A percentile compares a stretch with the other conserved stretches of the same genome.
Conservation (phyloP, 768 basidiomycete species). For the Sporobolomyces phaffii region DNA sequence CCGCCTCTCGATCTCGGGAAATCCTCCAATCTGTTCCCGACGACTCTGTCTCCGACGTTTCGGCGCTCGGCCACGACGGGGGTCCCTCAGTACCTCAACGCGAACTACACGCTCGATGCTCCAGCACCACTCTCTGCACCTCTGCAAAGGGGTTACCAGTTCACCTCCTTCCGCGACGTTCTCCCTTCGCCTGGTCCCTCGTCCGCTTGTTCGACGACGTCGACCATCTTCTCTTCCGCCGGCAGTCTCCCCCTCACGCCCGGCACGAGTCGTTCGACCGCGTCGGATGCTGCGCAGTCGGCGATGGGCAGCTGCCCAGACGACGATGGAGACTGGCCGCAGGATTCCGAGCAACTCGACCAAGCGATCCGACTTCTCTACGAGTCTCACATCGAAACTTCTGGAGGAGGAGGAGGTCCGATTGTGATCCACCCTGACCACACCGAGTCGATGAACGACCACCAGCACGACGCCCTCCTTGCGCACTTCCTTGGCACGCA, state of each 20-base stretch:
- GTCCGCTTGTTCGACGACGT: conserved; percentile 18
- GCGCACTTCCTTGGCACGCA: conserved; percentile 2
- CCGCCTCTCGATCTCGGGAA: conserved; percentile 22
- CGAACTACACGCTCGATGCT: conserved; percentile 9
- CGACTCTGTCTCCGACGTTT: background rate
- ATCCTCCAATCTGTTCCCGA: conserved; percentile 16
- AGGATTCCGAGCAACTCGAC: conserved; percentile 12
- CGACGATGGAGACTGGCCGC: background rate
- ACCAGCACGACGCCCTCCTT: conserved; percentile 2
- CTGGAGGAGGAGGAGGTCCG: background rate
- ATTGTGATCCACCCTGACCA: background rate
- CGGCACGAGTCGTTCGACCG: conserved; percentile 10
- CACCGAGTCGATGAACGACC: background rate
- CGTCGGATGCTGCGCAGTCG: conserved; percentile 7
- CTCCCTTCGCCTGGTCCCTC: conserved; percentile 18
- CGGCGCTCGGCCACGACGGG: conserved; percentile 18
- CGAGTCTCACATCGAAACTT: conserved; percentile 18
- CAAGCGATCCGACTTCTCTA: conserved; percentile 17
- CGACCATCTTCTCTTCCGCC: conserved; percentile 14
- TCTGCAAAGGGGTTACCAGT: conserved; percentile 4
- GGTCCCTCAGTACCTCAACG: conserved; percentile 14
- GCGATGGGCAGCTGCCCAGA: background rate
- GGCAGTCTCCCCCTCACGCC: conserved; percentile 16
- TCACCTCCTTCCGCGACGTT: conserved; percentile 10
- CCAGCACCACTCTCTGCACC: conserved; percentile 8